Conservation (phyloP, 805 yeast species). For the Ogataea trehalophila region DNA sequence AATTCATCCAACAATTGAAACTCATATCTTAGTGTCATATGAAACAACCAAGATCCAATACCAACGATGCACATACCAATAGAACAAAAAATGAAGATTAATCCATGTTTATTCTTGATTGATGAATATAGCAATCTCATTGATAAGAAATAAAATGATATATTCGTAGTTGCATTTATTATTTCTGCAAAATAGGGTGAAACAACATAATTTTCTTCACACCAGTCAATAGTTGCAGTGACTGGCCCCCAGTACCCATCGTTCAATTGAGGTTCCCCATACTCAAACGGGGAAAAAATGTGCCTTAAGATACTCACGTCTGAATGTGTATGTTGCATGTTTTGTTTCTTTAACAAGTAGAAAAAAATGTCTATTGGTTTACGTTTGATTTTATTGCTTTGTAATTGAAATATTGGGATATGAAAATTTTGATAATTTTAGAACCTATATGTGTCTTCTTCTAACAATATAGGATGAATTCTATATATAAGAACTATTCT, state of each 20-base stretch:
- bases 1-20: slow-evolving; percentile 87
- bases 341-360: too few species aligned
- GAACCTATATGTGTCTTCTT: too few species aligned
- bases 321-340: too few species aligned
- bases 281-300: slow-evolving; percentile 9
- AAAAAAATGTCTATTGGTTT: too few species aligned
- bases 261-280: slow-evolving; percentile 13
- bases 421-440: too few species aligned
- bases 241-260: slow-evolving; percentile 71
- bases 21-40: slow-evolving; percentile 85
- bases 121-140: slow-evolving; percentile 44
- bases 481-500: too few species aligned
- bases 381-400: too few species aligned
- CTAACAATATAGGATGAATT: too few species aligned
- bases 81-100: slow-evolving; percentile 62
- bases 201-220: slow-evolving; percentile 94
- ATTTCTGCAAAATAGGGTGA: slow-evolving; percentile 82
- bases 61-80: slow-evolving; percentile 84
- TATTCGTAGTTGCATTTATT: slow-evolving; percentile 79
- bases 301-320: too few species aligned
- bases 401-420: too few species aligned
- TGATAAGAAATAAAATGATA: slow-evolving; percentile 39
- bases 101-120: slow-evolving; percentile 54
- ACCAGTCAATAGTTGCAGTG: slow-evolving; percentile 95
- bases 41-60: slow-evolving; percentile 89